Percentiles rank a stretch among this genome's conserved stretches.
phyloP scores from a whole-genome alignment of 495 filamentous ascomycete genomes.

The Hypoxylon rickii region DNA sequence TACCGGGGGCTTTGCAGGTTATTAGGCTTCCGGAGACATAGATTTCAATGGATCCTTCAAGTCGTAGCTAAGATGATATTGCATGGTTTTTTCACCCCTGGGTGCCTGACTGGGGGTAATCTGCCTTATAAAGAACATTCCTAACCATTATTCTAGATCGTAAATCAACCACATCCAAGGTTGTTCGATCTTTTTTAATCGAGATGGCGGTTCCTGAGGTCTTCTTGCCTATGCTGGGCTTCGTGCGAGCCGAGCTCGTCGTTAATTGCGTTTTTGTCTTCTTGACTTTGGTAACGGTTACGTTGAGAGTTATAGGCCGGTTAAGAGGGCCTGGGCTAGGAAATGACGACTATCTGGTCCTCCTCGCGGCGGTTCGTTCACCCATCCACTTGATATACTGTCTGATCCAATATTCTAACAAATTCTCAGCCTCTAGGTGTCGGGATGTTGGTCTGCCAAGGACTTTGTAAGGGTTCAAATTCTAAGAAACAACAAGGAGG shows the following conservation, averaged over 20 bases:
- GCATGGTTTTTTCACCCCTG: no score
- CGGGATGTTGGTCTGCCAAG: constrained; percentile 20
- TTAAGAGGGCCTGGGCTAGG: constrained; percentile 16
- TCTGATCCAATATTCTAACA: no score
- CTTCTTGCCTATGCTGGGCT: constrained; percentile 10
- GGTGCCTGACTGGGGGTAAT: neutral
- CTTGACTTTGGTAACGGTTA: constrained; percentile 5
- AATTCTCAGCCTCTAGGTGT: constrained; percentile 22
- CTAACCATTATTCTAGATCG: neutral
- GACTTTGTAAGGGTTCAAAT: constrained; percentile 14
- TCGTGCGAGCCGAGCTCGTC: constrained; percentile 10
- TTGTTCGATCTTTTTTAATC: constrained; percentile 1
- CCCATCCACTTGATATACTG: neutral
- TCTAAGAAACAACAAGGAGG: neutral
- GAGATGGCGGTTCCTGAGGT: constrained; percentile 10
- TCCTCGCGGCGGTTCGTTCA: constrained; percentile 15
- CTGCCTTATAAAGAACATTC: constrained; percentile 7
- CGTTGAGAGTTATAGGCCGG: constrained; percentile 14
- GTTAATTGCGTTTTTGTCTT: constrained; percentile 17
- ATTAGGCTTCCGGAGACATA: neutral
- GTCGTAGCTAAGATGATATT: no score
- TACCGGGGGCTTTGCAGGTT: neutral
- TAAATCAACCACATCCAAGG: no score
- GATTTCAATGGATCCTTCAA: neutral
- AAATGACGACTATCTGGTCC: constrained; percentile 13